Percentiles rank a stretch among this genome's conserved stretches.
phyloP scores from a whole-genome alignment of 495 filamentous ascomycete species.

The Hypoxylon trugodes region DNA sequence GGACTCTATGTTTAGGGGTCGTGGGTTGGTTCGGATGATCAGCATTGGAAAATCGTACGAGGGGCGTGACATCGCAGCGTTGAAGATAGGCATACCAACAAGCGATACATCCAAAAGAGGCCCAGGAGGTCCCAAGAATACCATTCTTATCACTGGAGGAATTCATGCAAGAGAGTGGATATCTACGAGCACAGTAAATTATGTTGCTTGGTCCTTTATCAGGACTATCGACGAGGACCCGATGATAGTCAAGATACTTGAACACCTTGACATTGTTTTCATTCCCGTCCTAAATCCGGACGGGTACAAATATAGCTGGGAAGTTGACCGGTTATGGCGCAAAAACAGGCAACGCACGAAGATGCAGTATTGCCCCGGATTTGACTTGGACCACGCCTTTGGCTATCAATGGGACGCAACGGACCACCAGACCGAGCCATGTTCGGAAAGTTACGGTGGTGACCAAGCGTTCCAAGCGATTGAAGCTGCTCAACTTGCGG shows the following conservation, averaged over 20 bases:
- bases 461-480: slow-evolving; percentile 82
- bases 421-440: slow-evolving; percentile 76
- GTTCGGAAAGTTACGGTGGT: slow-evolving; percentile 90
- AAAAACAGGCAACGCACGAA: slow-evolving; percentile 91
- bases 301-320: slow-evolving; percentile 94
- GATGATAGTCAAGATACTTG: slow-evolving; percentile 76
- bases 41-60: slow-evolving; percentile 84
- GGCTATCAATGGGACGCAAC: slow-evolving; percentile 83
- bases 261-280: slow-evolving; percentile 86
- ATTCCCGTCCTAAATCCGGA: slow-evolving; percentile 92
- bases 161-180: slow-evolving; percentile 97
- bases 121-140: slow-evolving; percentile 62
- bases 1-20: slow-evolving; percentile 78
- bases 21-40: slow-evolving; percentile 74
- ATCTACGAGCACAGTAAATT: slow-evolving; percentile 89
- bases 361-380: slow-evolving; percentile 81
- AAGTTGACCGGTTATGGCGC: slow-evolving; percentile 90
- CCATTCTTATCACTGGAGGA: slow-evolving; percentile 84
- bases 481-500: slow-evolving; percentile 77
- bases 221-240: slow-evolving; percentile 75
- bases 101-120: slow-evolving; percentile 49
- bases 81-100: slow-evolving; percentile 76
- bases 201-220: slow-evolving; percentile 88
- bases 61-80: slow-evolving; percentile 81
- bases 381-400: slow-evolving; percentile 90